Percentiles rank a stretch among this genome's conserved stretches.
phyloP scores from a whole-genome alignment of 2,329 filamentous ascomycete species.

The Leptoxyphium fumago region DNA sequence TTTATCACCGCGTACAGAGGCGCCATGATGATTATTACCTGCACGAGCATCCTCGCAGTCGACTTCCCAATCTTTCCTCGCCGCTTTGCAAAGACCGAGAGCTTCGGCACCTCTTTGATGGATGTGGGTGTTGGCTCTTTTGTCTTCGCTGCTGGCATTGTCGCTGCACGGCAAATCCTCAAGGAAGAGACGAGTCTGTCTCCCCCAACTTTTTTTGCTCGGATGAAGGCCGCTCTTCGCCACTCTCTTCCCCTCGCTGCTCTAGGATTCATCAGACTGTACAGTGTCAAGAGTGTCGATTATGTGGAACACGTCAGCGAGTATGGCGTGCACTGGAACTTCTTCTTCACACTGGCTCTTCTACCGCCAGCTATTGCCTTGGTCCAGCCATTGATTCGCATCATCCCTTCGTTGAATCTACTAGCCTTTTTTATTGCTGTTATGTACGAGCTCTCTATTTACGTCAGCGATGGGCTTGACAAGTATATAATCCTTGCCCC shows the following conservation, averaged over 20 bases:
- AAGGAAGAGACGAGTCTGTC: slow-evolving; percentile 36
- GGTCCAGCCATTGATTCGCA: slow-evolving; percentile 55
- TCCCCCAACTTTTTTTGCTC: slow-evolving; percentile 38
- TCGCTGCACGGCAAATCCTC: slow-evolving; percentile 70
- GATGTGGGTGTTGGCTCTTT: slow-evolving; percentile 95
- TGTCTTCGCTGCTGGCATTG: slow-evolving; percentile 83
- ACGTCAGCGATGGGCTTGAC: slow-evolving; percentile 58
- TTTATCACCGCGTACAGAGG: slow-evolving; percentile 88
- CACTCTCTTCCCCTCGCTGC: slow-evolving; percentile 72
- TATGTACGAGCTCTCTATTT: slow-evolving; percentile 60
- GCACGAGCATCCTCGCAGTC: slow-evolving; percentile 84
- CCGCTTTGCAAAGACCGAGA: slow-evolving; percentile 93
- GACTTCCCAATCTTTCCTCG: slow-evolving; percentile 89
- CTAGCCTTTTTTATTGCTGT: slow-evolving; percentile 56
- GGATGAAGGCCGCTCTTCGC: slow-evolving; percentile 53
- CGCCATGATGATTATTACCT: slow-evolving; percentile 81
- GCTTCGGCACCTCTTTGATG: slow-evolving; percentile 99
- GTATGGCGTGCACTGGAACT: slow-evolving; percentile 99
- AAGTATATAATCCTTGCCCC: slow-evolving; percentile 71
- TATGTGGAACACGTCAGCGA: slow-evolving; percentile 96
- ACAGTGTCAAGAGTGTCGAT: slow-evolving; percentile 84
- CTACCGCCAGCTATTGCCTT: slow-evolving; percentile 79
- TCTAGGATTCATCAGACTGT: slow-evolving; percentile 65
- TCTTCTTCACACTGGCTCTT: slow-evolving; percentile 90
- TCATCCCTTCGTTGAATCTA: slow-evolving; percentile 62